These are phyloP conservation scores for Teunomyces lycoperdinae DNA, from an alignment of 805 yeast species.

Conservation along the genomic window DNA sequence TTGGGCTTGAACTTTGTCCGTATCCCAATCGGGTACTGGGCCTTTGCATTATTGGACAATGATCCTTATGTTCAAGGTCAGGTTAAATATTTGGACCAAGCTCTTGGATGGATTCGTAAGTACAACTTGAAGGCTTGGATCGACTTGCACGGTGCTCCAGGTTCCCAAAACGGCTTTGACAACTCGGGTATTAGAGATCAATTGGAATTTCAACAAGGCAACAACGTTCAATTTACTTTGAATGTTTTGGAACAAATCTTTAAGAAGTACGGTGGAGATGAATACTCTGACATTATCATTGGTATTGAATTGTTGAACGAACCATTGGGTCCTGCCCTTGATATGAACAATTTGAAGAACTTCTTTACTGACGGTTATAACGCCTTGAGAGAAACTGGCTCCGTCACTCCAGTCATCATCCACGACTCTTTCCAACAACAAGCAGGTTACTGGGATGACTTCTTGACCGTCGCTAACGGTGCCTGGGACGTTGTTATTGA, in stretches of 20 bases:
- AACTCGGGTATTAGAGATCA: conserved; percentile 82
- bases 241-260: conserved; percentile 54
- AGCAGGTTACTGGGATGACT: conserved; percentile 59
- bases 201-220: conserved; percentile 52
- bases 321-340: conserved; percentile 74
- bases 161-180: conserved; percentile 94
- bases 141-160: conserved; percentile 95
- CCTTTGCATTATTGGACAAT: conserved; percentile 54
- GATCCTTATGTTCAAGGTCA: conserved; percentile 93
- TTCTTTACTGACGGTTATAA: conserved; percentile 66
- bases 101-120: conserved; percentile 69
- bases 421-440: conserved; percentile 78
- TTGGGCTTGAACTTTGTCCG: conserved; percentile 82
- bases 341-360: conserved; percentile 54
- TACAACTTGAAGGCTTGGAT: conserved; percentile 76
- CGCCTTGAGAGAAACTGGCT: conserved; percentile 54
- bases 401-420: conserved; percentile 52
- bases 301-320: conserved; percentile 88
- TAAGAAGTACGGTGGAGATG: conserved; percentile 58
- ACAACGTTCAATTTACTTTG: conserved; percentile 53
- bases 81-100: conserved; percentile 65
- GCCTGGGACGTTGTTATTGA: conserved; percentile 72
- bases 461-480: conserved; percentile 32
- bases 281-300: conserved; percentile 67
- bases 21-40: conserved; percentile 96